phyloP scores from a whole-genome alignment of 305 asterid species.

The Plantago coronopus region DNA sequence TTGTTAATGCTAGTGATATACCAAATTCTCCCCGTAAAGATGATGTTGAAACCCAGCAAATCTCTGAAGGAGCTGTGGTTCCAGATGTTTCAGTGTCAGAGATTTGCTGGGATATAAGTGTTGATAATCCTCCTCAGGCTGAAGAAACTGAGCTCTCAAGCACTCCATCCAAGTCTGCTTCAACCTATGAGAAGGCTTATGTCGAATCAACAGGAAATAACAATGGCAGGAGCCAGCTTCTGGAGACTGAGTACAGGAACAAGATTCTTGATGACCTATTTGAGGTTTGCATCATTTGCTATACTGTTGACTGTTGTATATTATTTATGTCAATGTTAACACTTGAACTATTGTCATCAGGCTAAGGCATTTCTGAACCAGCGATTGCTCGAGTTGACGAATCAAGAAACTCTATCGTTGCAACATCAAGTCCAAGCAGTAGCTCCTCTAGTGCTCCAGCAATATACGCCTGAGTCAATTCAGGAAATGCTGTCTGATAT shows the following conservation, averaged over 20 bases:
- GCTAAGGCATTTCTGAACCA: conserved; percentile 90
- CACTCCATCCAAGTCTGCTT: conserved; percentile 30
- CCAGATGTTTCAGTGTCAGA: conserved; percentile 46
- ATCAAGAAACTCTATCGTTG: conserved; percentile 74
- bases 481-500: conserved; percentile 66
- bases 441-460: conserved; percentile 92
- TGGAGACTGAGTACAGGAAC: conserved; percentile 92
- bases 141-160: conserved; percentile 36
- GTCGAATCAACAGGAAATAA: conserved; percentile 34
- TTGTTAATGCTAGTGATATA: conserved; percentile 77
- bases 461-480: conserved; percentile 62
- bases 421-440: conserved; percentile 97
- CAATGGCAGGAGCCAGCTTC: conserved; percentile 71
- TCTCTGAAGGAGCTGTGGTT: conserved; percentile 32
- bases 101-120: conserved; percentile 82
- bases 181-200: conserved; percentile 25
- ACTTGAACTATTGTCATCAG: conserved; percentile 39
- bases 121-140: conserved; percentile 51
- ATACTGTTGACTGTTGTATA: conserved; percentile 11
- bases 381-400: conserved; percentile 72
- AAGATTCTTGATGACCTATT: conserved; percentile 90
- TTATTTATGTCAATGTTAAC: conserved; percentile 1
- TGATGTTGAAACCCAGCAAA: conserved; percentile 35
- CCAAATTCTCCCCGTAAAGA: conserved; percentile 48
- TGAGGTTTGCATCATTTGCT: conserved; percentile 52